These are phyloP conservation scores for Xylaria digitata DNA, from an alignment of 2,329 filamentous ascomycete genomes.

Conservation along the genomic window DNA sequence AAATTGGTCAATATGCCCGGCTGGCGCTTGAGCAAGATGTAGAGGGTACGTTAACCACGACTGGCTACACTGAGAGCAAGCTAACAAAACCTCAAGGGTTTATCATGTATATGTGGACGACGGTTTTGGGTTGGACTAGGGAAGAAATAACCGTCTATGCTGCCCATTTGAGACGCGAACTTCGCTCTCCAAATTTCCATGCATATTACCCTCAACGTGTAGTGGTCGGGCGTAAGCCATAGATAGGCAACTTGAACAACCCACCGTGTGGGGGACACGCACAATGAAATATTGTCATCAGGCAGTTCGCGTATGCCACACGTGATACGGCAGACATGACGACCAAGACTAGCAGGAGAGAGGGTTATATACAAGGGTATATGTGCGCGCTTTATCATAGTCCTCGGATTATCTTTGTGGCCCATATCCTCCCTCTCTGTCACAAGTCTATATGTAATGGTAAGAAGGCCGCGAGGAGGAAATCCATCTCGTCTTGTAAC, in stretches of 20 bases:
- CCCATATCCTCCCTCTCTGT: not conserved
- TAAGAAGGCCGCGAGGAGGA: constrained; percentile 9
- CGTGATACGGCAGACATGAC: not conserved
- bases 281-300: not conserved
- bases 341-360: not conserved
- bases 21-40: constrained; percentile 50
- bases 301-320: not conserved
- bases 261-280: not conserved
- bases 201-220: constrained; percentile 45
- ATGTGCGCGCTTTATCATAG: not conserved
- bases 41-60: constrained; percentile 44
- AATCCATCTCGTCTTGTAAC: not conserved
- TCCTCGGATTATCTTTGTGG: not conserved
- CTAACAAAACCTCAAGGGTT: constrained; percentile 41
- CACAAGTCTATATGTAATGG: not conserved
- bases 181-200: constrained; percentile 43
- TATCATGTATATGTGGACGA: constrained; percentile 46
- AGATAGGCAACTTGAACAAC: constrained; percentile 1
- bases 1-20: constrained; percentile 53
- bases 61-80: not conserved
- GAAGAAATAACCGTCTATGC: constrained; percentile 48
- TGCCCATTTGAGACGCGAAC: constrained; percentile 46
- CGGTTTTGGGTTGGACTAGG: constrained; percentile 43
- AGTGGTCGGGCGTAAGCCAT: constrained; percentile 47
- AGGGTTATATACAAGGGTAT: not conserved